These are phyloP conservation scores for Diplodia sapinea DNA, from an alignment of 2,329 filamentous ascomycete genomes.

Conservation along the genomic window DNA sequence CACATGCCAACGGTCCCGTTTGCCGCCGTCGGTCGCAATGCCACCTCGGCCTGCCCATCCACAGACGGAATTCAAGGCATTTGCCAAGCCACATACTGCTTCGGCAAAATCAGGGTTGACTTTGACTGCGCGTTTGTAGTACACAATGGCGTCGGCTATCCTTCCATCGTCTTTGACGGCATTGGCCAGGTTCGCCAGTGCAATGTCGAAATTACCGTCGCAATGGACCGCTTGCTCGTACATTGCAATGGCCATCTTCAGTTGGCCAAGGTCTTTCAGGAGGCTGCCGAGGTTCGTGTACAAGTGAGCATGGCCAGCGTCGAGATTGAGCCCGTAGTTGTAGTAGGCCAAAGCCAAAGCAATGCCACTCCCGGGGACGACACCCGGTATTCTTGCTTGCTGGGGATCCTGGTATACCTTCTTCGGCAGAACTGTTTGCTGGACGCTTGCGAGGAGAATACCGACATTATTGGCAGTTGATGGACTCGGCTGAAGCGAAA, in stretches of 20 bases:
- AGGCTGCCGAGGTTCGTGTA: slow-evolving; percentile 96
- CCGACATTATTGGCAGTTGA: slow-evolving; percentile 98
- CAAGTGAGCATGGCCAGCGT: slow-evolving; percentile 88
- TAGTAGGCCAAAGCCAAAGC: slow-evolving; percentile 91
- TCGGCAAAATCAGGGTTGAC: slow-evolving; percentile 97
- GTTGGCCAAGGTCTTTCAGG: slow-evolving; percentile 92
- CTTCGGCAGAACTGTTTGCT: slow-evolving; percentile 64
- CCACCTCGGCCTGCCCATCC: slow-evolving; percentile 92
- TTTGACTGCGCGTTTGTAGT: slow-evolving; percentile 86
- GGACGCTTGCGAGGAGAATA: slow-evolving; percentile 92
- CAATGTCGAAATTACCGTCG: slow-evolving; percentile 95
- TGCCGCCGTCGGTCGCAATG: slow-evolving; percentile 73
- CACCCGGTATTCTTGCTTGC: slow-evolving; percentile 68
- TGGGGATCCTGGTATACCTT: slow-evolving; percentile 47
- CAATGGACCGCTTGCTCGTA: slow-evolving; percentile 93
- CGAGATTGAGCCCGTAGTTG: slow-evolving; percentile 87
- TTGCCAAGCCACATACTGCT: slow-evolving; percentile 93
- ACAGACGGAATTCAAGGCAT: slow-evolving; percentile 94
- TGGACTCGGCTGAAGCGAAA: slow-evolving; percentile 92
- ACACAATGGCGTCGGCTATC: slow-evolving; percentile 87
- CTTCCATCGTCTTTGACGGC: slow-evolving; percentile 96
- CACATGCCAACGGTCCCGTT: slow-evolving; percentile 91
- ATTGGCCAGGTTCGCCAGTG: slow-evolving; percentile 93
- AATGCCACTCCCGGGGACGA: slow-evolving; percentile 83
- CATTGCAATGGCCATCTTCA: slow-evolving; percentile 92